A percentile compares a stretch with the other conserved stretches of the same genome.
These are phyloP conservation scores for Pulveroboletus sp. DNA, from an alignment of 768 basidiomycete genomes.

Conservation along the genomic window DNA sequence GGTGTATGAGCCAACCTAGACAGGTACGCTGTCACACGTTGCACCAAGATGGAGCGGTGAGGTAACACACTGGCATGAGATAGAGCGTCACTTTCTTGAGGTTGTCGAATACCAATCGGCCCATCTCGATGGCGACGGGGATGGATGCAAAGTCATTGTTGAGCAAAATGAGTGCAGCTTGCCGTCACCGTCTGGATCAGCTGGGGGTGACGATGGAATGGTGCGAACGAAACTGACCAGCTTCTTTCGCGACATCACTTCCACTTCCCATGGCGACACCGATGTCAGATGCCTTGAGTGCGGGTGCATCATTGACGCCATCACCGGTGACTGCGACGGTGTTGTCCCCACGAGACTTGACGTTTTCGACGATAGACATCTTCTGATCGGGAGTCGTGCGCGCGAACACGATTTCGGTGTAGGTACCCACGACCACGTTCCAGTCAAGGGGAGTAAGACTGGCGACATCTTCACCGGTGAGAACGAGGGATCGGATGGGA, in stretches of 20 bases:
- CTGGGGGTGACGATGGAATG: not conserved
- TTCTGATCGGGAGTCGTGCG: constrained; percentile 56
- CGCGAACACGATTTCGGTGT: constrained; percentile 47
- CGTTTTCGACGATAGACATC: constrained; percentile 50
- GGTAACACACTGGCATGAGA: constrained; percentile 37
- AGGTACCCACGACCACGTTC: constrained; percentile 35
- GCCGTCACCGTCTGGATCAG: not conserved
- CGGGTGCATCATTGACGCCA: constrained; percentile 51
- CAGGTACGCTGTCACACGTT: not conserved
- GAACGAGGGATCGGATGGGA: constrained; percentile 35
- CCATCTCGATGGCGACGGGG: constrained; percentile 53
- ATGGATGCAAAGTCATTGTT: constrained; percentile 60
- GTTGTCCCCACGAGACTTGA: constrained; percentile 44
- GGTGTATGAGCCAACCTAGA: constrained; percentile 50
- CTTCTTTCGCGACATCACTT: constrained; percentile 50
- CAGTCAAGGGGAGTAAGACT: constrained; percentile 36
- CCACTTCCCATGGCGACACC: constrained; percentile 52
- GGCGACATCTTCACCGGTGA: constrained; percentile 43
- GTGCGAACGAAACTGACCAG: constrained; percentile 32
- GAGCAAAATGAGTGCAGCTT: constrained; percentile 46
- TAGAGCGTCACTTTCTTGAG: constrained; percentile 49
- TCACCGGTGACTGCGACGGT: constrained; percentile 54
- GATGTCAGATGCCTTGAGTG: constrained; percentile 50
- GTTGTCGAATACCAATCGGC: constrained; percentile 56
- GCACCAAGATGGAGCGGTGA: not conserved